Conservation (phyloP, 2,329 filamentous ascomycete genomes). For the Colletotrichum theobromicola region DNA sequence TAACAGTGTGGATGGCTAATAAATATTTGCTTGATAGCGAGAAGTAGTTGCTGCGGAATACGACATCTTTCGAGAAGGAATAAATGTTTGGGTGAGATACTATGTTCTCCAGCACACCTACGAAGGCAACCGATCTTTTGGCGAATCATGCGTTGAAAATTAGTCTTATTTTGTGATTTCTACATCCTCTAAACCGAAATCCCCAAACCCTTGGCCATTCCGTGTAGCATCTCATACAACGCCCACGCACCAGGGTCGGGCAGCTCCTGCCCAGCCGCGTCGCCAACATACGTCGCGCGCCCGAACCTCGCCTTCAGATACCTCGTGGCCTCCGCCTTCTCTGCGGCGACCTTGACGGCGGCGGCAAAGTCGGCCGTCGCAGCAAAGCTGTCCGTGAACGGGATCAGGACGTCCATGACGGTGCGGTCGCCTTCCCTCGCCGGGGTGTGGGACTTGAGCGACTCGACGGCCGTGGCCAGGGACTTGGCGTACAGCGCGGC, state of each 20-base stretch:
- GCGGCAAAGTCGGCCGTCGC: slow-evolving; percentile 16
- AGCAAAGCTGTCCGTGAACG: slow-evolving; percentile 24
- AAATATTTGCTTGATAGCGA: not conserved
- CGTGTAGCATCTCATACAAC: slow-evolving; percentile 29
- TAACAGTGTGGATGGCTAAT: not conserved
- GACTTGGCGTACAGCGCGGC: slow-evolving; percentile 23
- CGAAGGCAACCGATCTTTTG: not conserved
- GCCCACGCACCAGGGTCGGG: slow-evolving; percentile 37
- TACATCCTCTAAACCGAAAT: not conserved
- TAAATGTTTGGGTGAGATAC: too few species aligned
- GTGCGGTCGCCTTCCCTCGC: slow-evolving; percentile 31
- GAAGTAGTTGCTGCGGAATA: fast-evolving
- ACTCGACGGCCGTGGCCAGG: slow-evolving; percentile 25
- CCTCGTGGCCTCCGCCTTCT: slow-evolving; percentile 32
- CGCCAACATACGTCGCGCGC: slow-evolving; percentile 32
- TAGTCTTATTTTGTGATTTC: not conserved
- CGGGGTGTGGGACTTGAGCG: slow-evolving; percentile 29
- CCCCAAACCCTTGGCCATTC: not conserved
- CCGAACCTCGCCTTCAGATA: slow-evolving; percentile 32
- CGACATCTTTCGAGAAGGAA: too few species aligned
- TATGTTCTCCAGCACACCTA: too few species aligned
- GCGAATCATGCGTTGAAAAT: not conserved
- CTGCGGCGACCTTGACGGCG: slow-evolving; percentile 43
- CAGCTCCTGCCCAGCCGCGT: slow-evolving; percentile 29
- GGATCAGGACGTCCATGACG: slow-evolving; percentile 27